These are phyloP conservation scores for Saccharomycopsis synnaedendra DNA, from an alignment of 805 yeast species.

Conservation along the genomic window DNA sequence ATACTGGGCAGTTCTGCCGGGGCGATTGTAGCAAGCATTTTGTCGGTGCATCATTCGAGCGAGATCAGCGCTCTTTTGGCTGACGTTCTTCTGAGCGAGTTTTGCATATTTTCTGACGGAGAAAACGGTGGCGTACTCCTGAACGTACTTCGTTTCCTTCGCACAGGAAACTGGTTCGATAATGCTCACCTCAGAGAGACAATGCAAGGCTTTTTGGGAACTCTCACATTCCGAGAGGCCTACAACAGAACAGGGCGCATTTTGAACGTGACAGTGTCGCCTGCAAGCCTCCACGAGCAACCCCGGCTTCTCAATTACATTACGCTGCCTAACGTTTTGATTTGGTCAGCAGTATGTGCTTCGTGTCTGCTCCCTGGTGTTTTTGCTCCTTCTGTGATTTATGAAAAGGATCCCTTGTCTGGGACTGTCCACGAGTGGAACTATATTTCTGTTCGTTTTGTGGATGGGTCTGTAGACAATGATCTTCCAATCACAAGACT, in stretches of 20 bases:
- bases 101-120: slow-evolving; percentile 48
- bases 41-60: slow-evolving; percentile 69
- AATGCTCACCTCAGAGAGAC: slow-evolving; percentile 59
- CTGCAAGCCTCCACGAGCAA: slow-evolving; percentile 85
- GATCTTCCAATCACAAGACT: slow-evolving; percentile 86
- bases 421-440: slow-evolving; percentile 75
- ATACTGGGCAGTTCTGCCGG: slow-evolving; percentile 96
- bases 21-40: slow-evolving; percentile 81
- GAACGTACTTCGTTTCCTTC: slow-evolving; percentile 44
- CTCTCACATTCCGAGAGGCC: slow-evolving; percentile 87
- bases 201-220: slow-evolving; percentile 72
- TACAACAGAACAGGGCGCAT: slow-evolving; percentile 89
- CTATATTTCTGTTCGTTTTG: slow-evolving; percentile 64
- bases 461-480: slow-evolving; percentile 93
- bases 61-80: slow-evolving; percentile 51
- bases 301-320: slow-evolving; percentile 71
- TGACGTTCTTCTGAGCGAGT: slow-evolving; percentile 31
- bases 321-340: slow-evolving; percentile 70
- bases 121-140: slow-evolving; percentile 32
- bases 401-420: slow-evolving; percentile 70
- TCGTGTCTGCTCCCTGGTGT: slow-evolving; percentile 92
- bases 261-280: slow-evolving; percentile 88
- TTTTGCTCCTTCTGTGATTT: slow-evolving; percentile 75
- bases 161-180: slow-evolving; percentile 86
- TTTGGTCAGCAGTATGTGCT: slow-evolving; percentile 87